Base-by-base conservation (phyloP, 805 yeast genomes). In the Wickerhamomyces mucosus region DNA sequence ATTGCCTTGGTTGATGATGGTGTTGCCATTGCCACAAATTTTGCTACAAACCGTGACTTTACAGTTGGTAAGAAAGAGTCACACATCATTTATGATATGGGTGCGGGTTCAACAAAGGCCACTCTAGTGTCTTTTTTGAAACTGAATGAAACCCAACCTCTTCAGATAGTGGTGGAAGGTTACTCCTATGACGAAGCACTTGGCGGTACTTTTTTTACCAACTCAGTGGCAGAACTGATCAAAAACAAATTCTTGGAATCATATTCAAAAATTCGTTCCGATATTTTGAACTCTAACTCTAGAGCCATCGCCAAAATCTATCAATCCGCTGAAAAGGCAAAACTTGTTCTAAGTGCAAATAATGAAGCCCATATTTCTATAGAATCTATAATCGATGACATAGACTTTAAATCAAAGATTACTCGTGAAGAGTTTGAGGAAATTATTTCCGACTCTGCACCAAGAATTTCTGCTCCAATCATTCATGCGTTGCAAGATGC, bases 31-130 rank as follows among this genome's bases (percentile, higher is more conserved):
- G 95, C 94, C 1, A 57, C 83, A 27, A 83, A 85, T 48, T 88
- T 74, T 52, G 83, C 84, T 2, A 65, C 81, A 20, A 66, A 69
- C 27, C 65, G 73, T 30, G 62, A 63, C 19, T 69, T 69, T 38
- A 55, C 56, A 6, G 36, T 37, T 10, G 66, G 63, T 3, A 24
- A 15, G 10, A 68, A 64, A 34, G 73, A 72, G 43, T 67, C 74
- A 46, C 82, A 82, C 50, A 51, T 85, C 30, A 69, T 92, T 21
- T 85, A 78, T 51, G 98, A 92, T 53, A 72, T 82, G 71, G 98
- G 98, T 28, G 89, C 95, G 5, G 94, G 94, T 2, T 78, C 94
- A 1, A 81, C 94, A 0, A 73, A 78, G 34, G 94, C 95, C 2
- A 81, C 97, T 0, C 59, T 92, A n/a, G 72, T 86, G 31, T 74